Base-by-base conservation (phyloP, 202 grass and related monocot genomes). In the Sporobolus alterniflorus region DNA sequence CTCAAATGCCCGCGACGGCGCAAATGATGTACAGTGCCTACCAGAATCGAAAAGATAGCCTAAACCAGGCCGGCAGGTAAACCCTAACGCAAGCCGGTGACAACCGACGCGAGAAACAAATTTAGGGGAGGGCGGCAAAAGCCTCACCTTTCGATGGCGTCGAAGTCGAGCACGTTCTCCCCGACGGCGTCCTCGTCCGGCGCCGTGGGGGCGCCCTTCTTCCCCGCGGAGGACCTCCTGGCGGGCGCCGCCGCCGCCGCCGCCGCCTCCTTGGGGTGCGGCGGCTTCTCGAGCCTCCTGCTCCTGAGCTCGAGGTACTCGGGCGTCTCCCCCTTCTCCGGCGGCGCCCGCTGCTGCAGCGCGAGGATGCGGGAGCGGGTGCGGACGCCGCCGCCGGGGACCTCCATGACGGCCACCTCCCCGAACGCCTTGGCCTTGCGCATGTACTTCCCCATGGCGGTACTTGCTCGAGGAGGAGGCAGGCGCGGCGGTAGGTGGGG, bases 321-420 rank as follows among this genome's bases (percentile, higher is more conserved):
- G 82, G 11, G 72, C 62, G 67, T 26, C 44, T 51, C 69, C 6
- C 41, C 74, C 69, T 70, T 63, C 62, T 43, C 64, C n/a, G 62
- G 68, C 26, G 89, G 78, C 43, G 73, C 59, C 39, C 77, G 88
- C 76, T 95, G 93, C 77, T 95, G 93, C 77, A 91, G 72, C 7
- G 89, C 91, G 29, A 95, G 93, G 26, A 91, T 88, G 71, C 91
- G 87, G 64, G 96, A 94, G 72, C 96, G 93, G 26, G 96, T 98
- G 65, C 93, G 90, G 74, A 96, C 96, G 49, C 96, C 96, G 78
- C 88, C 86, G 82, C 88, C 78, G 56, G 81, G 62, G 21, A 94
- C 84, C 78, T 98, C 96, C 96, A 98, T 96, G 70, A 96, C 93
- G 60, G 93, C 93, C n/a, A 99, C 89, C 89, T 99, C 96, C 17